Evolutionary conservation across 768 basidiomycete genomes (phyloP), one percentile per base, ranked within the genome.

Genomic region (Tricholoma bakamatsutake): DNA sequence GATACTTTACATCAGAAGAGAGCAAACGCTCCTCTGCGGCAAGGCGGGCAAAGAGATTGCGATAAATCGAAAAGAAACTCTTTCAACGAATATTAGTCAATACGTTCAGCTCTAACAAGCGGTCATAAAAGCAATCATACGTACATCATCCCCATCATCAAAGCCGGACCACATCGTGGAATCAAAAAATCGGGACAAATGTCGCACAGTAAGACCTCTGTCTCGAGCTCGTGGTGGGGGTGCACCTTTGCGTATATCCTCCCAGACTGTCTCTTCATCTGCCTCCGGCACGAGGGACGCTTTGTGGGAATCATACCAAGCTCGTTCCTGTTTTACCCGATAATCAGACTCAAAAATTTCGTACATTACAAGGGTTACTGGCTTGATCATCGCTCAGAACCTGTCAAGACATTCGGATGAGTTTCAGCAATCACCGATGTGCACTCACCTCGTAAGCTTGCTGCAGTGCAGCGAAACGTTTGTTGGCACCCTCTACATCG

Each of bases 251-350:
- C 83, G 81, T 54, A 98, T 87, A 63, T 93, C 89, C 58, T 97
- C 87, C 62, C 93, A 90, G 13, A 96, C 85, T 2, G 79, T 81
- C 43, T 88, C 84, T 43, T 89, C 90, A 67, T 95, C 95, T 40
- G 91, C 83, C 63, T 90, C 88, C 2, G 89, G 88, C 15, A 77
- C 74, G 6, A 93, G 77, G 24, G 89, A 88, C 28, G 88, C 84
- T 56, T 87, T 85, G 68, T 98, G 96, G 4, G 85, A 85, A 70
- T 99, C 97, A 70, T 99, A 99, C 91, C 94, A 99, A 43, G 97
- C 94, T 62, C 97, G 79, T 78, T 98, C 96, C 90, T 96, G 82
- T 75, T 80, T n/a, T 77, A 68, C 55, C 55, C 51, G 39, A 57
- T 59, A 59, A 54, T 52, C 59, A 67, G 47, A 65, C 50, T 55